These are phyloP conservation scores for Schizosaccharomyces cryophilus DNA, from an alignment of 805 yeast species.

Conservation along the genomic window DNA sequence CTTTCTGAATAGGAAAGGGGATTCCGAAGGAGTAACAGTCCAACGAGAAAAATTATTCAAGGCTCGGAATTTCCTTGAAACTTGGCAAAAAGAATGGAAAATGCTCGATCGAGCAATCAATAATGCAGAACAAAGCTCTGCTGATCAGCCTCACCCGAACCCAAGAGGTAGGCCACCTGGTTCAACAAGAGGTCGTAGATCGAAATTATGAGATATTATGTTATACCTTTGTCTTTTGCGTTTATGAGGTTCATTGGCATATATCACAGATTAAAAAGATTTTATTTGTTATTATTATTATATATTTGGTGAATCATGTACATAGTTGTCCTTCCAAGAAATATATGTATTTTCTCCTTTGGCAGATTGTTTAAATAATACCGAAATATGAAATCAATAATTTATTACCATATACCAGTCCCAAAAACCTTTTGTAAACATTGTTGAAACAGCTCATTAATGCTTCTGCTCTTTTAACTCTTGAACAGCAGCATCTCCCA, in stretches of 20 bases:
- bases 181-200: no score
- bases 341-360: no score
- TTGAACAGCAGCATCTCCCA: background rate
- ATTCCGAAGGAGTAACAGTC: background rate
- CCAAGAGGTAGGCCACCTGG: background rate
- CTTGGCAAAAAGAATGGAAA: background rate
- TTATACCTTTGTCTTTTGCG: no score
- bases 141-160: background rate
- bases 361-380: no score
- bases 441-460: background rate
- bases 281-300: no score
- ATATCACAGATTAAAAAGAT: no score
- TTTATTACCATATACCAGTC: background rate
- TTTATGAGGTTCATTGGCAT: no score
- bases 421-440: background rate
- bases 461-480: background rate
- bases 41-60: background rate
- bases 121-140: background rate
- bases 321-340: no score
- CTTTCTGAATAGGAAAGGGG: background rate
- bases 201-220: no score
- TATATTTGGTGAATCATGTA: no score
- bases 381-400: no score
- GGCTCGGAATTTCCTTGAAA: background rate
- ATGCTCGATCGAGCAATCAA: background rate